phyloP scores from a whole-genome alignment of 2,329 filamentous ascomycete genomes.

The Colletotrichum sidae region DNA sequence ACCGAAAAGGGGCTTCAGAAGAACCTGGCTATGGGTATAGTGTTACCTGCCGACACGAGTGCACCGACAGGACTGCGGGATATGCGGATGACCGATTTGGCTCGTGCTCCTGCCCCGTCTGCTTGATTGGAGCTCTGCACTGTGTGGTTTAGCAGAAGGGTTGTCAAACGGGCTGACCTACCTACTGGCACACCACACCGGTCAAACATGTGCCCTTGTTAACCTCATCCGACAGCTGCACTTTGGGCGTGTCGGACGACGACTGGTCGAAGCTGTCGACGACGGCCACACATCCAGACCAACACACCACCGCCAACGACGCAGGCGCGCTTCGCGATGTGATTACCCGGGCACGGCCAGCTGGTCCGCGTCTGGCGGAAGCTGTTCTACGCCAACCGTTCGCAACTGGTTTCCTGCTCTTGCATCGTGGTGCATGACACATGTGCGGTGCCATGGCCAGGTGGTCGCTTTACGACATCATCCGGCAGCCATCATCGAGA shows the following conservation, averaged over 20 bases:
- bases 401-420: slow-evolving; percentile 13
- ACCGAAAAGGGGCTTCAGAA: too few species aligned
- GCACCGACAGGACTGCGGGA: too few species aligned
- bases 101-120: too few species aligned
- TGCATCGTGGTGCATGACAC: slow-evolving; percentile 36
- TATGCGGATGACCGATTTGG: too few species aligned
- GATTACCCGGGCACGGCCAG: slow-evolving; percentile 10
- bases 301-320: slow-evolving; percentile 7
- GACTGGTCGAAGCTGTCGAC: slow-evolving; percentile 18
- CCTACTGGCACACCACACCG: slow-evolving; percentile 18
- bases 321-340: slow-evolving; percentile 25
- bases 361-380: slow-evolving; percentile 23
- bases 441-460: slow-evolving; percentile 29
- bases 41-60: too few species aligned
- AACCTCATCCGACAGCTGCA: slow-evolving; percentile 13
- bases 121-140: too few species aligned
- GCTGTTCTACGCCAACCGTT: slow-evolving; percentile 33
- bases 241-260: slow-evolving; percentile 26
- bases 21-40: too few species aligned
- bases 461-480: slow-evolving; percentile 21
- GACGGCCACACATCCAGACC: slow-evolving; percentile 7
- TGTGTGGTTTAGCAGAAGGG: too few species aligned
- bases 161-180: slow-evolving; percentile 11
- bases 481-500: slow-evolving; percentile 16
- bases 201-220: not conserved